These are phyloP conservation scores for Lentinula sp. DNA, from an alignment of 768 basidiomycete species.

Conservation along the genomic window DNA sequence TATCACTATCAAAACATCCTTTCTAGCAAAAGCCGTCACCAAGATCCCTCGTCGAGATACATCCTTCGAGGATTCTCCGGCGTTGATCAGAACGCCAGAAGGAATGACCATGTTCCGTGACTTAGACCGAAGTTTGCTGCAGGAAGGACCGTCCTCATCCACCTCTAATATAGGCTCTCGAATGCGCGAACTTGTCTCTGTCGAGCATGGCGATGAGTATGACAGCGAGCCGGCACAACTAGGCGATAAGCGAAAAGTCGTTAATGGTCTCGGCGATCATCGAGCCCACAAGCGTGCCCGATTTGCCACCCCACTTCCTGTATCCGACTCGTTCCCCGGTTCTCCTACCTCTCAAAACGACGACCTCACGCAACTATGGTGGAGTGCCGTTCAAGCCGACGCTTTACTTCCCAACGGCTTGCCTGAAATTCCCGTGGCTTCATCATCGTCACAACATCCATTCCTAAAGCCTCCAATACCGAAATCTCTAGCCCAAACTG, in stretches of 20 bases:
- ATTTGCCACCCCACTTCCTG: slow-evolving; percentile 28
- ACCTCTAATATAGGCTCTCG: slow-evolving; percentile 15
- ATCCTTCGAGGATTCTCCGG: slow-evolving; percentile 60
- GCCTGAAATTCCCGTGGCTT: slow-evolving; percentile 42
- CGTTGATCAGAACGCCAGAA: slow-evolving; percentile 61
- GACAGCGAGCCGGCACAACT: slow-evolving; percentile 20
- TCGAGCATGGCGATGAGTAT: slow-evolving; percentile 7
- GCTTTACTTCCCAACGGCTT: slow-evolving; percentile 58
- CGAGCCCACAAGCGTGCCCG: slow-evolving; percentile 63
- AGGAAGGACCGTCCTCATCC: slow-evolving; percentile 7
- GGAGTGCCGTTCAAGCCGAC: slow-evolving; percentile 64
- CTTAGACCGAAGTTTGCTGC: slow-evolving; percentile 48
- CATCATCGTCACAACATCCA: slow-evolving; percentile 20
- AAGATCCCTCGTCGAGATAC: slow-evolving; percentile 29
- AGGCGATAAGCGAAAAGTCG: slow-evolving; percentile 68
- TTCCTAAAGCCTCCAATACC: slow-evolving; percentile 11
- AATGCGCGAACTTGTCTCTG: slow-evolving; percentile 28
- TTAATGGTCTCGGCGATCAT: slow-evolving; percentile 27
- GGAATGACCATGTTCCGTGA: slow-evolving; percentile 67
- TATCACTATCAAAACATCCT: slow-evolving; percentile 19
- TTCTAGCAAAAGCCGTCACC: slow-evolving; percentile 11
- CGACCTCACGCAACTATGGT: slow-evolving; percentile 60
- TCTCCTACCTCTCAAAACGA: slow-evolving; percentile 31
- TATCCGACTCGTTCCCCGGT: slow-evolving; percentile 18
- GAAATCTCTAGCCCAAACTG: slow-evolving; percentile 9